These are phyloP conservation scores for Beverwykella pulmonaria DNA, from an alignment of 495 filamentous ascomycete species.

Conservation along the genomic window DNA sequence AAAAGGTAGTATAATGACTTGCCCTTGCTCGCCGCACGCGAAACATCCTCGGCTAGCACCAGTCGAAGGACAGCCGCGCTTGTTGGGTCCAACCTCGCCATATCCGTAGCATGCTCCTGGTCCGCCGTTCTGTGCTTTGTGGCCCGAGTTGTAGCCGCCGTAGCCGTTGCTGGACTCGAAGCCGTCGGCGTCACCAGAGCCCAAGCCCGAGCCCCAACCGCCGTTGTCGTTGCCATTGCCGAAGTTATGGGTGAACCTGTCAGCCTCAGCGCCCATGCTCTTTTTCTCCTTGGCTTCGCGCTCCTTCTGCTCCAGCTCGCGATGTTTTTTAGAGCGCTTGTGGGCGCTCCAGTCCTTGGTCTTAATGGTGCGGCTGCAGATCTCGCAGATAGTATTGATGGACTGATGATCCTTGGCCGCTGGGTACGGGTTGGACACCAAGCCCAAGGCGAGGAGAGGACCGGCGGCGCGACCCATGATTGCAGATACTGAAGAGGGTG, in stretches of 20 bases:
- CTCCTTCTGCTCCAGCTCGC: constrained; percentile 14
- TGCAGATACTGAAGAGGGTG: not conserved
- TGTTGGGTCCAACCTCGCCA: constrained; percentile 45
- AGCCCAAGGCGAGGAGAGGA: not conserved
- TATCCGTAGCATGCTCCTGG: constrained; percentile 56
- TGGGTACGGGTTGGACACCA: constrained; percentile 30
- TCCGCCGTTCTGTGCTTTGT: constrained; percentile 19
- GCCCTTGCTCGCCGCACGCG: constrained; percentile 77
- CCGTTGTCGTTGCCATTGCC: too few relatives aligned
- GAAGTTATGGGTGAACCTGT: too few relatives aligned
- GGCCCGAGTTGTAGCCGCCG: not conserved
- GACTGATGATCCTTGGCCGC: constrained; percentile 10
- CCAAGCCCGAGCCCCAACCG: not conserved
- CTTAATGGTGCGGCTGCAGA: constrained; percentile 26
- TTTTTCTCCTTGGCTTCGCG: too few relatives aligned
- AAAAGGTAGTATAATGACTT: constrained; percentile 15
- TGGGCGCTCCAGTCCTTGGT: constrained; percentile 37
- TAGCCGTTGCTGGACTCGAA: constrained; percentile 4
- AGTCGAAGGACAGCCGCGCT: constrained; percentile 41
- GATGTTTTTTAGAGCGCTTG: constrained; percentile 33
- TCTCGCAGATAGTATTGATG: constrained; percentile 22
- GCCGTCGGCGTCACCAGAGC: constrained; percentile 3
- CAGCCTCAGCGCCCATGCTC: constrained; percentile 40
- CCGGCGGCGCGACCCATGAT: constrained; percentile 11
- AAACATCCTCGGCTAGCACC: constrained; percentile 63